These are phyloP conservation scores for Fagus sylvatica DNA, from an alignment of 306 rosid genomes.

Conservation along the genomic window DNA sequence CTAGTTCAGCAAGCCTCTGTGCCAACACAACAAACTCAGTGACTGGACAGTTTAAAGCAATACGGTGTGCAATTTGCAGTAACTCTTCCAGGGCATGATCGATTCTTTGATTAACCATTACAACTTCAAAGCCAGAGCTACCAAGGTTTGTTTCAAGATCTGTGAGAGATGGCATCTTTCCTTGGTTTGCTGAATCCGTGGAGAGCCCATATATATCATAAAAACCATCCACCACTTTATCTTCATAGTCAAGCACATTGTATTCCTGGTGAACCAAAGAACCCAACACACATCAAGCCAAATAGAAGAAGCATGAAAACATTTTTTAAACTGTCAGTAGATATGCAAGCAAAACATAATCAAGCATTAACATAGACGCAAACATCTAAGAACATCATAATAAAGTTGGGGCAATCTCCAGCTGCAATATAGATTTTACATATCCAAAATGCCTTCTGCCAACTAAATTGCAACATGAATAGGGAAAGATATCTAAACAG, in stretches of 20 bases:
- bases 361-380: background rate
- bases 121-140: constrained; percentile 74
- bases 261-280: constrained; percentile 60
- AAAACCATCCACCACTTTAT: constrained; percentile 90
- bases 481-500: background rate
- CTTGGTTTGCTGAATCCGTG: constrained; percentile 72
- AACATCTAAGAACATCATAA: background rate
- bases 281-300: constrained; percentile 32
- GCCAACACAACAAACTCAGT: constrained; percentile 62
- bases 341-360: constrained; percentile 18
- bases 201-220: constrained; percentile 76
- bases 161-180: constrained; percentile 80
- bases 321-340: background rate
- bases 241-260: constrained; percentile 87
- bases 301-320: background rate
- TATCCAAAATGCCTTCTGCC: background rate
- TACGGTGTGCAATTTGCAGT: constrained; percentile 83
- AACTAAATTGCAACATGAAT: background rate
- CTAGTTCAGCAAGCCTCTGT: constrained; percentile 94
- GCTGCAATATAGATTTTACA: background rate
- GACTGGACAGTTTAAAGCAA: constrained; percentile 84
- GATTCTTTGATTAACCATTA: constrained; percentile 68
- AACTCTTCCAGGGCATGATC: constrained; percentile 85
- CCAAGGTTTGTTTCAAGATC: constrained; percentile 74
- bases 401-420: background rate